These are phyloP conservation scores for Saccharomyces hybrid DNA, from an alignment of 1,139 yeast species.

Conservation along the genomic window DNA sequence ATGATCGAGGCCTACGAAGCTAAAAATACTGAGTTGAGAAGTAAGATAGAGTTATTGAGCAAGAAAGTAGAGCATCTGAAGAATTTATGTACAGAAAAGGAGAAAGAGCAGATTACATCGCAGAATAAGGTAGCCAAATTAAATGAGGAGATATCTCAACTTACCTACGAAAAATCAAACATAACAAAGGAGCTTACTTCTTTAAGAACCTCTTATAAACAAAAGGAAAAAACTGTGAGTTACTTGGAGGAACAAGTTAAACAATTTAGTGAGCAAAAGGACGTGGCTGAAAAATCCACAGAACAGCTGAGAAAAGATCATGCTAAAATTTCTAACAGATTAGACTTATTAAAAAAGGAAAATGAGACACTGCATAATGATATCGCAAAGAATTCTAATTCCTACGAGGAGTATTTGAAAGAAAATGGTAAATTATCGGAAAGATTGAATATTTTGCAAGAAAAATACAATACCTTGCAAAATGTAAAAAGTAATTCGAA, in stretches of 20 bases:
- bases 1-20: slow-evolving; percentile 18
- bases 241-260: slow-evolving; percentile 40
- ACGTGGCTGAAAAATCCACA: slow-evolving; percentile 19
- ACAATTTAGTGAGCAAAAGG: slow-evolving; percentile 29
- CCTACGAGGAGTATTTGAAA: slow-evolving; percentile 39
- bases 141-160: slow-evolving; percentile 32
- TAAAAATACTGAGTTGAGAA: slow-evolving; percentile 29
- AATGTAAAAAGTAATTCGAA: slow-evolving; percentile 42
- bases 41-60: slow-evolving; percentile 11
- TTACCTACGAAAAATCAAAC: background rate
- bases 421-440: slow-evolving; percentile 48
- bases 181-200: slow-evolving; percentile 7
- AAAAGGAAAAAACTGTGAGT: slow-evolving; percentile 44
- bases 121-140: slow-evolving; percentile 34
- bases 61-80: slow-evolving; percentile 5
- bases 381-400: slow-evolving; percentile 38
- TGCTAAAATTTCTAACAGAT: slow-evolving; percentile 21
- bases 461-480: slow-evolving; percentile 42
- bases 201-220: slow-evolving; percentile 26
- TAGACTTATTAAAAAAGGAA: slow-evolving; percentile 32
- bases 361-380: slow-evolving; percentile 36
- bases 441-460: slow-evolving; percentile 44
- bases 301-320: slow-evolving; percentile 23
- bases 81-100: background rate
- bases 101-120: slow-evolving; percentile 25